Evolutionary conservation across 2,329 filamentous ascomycete genomes (phyloP).

Genomic region (Rosellinia necatrix): DNA sequence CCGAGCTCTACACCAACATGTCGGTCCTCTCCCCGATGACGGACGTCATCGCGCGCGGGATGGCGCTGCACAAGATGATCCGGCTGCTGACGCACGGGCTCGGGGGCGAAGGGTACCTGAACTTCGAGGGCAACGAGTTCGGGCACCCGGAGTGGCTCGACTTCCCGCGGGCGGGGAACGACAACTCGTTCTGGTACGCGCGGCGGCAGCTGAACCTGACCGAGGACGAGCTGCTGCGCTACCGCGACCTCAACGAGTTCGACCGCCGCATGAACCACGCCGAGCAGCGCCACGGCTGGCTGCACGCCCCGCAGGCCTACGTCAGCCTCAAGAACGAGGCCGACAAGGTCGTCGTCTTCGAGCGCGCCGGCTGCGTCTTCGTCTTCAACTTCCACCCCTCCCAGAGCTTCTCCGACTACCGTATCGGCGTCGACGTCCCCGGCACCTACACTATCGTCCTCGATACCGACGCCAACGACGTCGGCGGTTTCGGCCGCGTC

Average conservation of each 20-base stretch:
- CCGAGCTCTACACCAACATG: slow-evolving; percentile 98
- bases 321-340: slow-evolving; percentile 90
- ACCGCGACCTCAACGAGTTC: slow-evolving; percentile 91
- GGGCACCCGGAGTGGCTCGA: slow-evolving; percentile 99
- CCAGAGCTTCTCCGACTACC: slow-evolving; percentile 87
- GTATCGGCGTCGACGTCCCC: slow-evolving; percentile 81
- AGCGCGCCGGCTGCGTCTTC: slow-evolving; percentile 87
- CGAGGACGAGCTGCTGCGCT: slow-evolving; percentile 83
- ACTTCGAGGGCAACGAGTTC: slow-evolving; percentile 99
- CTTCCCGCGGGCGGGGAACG: slow-evolving; percentile 91
- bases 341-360: slow-evolving; percentile 96
- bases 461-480: slow-evolving; percentile 75
- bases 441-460: slow-evolving; percentile 89
- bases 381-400: slow-evolving; percentile 95
- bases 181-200: slow-evolving; percentile 93
- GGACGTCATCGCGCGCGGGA: slow-evolving; percentile 84
- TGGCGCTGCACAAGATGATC: slow-evolving; percentile 97
- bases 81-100: slow-evolving; percentile 88
- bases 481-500: slow-evolving; percentile 80
- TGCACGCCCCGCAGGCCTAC: slow-evolving; percentile 83
- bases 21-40: slow-evolving; percentile 83
- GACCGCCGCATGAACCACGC: slow-evolving; percentile 88
- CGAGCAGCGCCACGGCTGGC: slow-evolving; percentile 90
- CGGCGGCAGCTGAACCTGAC: slow-evolving; percentile 91
- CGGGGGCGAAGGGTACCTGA: slow-evolving; percentile 95